Evolutionary conservation across 257 asterid species (phyloP).

Genomic region (Verbascum thapsus): DNA sequence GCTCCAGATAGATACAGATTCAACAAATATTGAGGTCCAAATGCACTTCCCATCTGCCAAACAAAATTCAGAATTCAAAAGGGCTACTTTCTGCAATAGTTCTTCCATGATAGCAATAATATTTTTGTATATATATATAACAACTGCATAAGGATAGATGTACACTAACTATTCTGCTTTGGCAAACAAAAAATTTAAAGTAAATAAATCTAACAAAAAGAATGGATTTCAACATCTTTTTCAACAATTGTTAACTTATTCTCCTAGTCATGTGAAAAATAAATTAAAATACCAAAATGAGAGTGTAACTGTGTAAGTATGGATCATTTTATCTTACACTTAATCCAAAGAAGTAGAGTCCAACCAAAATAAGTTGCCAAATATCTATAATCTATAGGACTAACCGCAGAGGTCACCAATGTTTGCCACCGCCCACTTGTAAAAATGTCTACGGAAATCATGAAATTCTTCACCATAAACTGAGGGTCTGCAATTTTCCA

Average conservation of each 20-base stretch:
- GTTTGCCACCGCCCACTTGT: slow-evolving; percentile 83
- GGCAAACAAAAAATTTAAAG: background rate
- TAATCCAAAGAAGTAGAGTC: slow-evolving; percentile 80
- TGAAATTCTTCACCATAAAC: slow-evolving; percentile 81
- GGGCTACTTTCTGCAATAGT: background rate
- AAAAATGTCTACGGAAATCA: slow-evolving; percentile 75
- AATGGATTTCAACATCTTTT: slow-evolving; percentile 3
- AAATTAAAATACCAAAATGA: slow-evolving; percentile 1
- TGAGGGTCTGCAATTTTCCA: slow-evolving; percentile 62
- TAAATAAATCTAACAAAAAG: background rate
- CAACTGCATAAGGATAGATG: slow-evolving; percentile 11
- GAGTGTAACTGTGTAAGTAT: slow-evolving; percentile 75
- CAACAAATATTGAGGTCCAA: slow-evolving; percentile 80
- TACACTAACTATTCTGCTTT: background rate
- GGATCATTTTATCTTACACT: slow-evolving; percentile 59
- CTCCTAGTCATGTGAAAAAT: slow-evolving; percentile 5
- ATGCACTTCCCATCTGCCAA: slow-evolving; percentile 66
- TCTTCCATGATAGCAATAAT: slow-evolving; percentile 14
- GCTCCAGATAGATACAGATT: slow-evolving; percentile 85
- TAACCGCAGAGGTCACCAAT: slow-evolving; percentile 77
- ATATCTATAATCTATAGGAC: slow-evolving; percentile 60
- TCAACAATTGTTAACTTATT: background rate
- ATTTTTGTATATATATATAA: slow-evolving; percentile 5
- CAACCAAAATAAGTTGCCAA: slow-evolving; percentile 67
- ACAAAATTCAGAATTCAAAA: slow-evolving; percentile 15